Base-by-base conservation (phyloP, 176 grass and related monocot genomes). In the Oryza meyeriana region DNA sequence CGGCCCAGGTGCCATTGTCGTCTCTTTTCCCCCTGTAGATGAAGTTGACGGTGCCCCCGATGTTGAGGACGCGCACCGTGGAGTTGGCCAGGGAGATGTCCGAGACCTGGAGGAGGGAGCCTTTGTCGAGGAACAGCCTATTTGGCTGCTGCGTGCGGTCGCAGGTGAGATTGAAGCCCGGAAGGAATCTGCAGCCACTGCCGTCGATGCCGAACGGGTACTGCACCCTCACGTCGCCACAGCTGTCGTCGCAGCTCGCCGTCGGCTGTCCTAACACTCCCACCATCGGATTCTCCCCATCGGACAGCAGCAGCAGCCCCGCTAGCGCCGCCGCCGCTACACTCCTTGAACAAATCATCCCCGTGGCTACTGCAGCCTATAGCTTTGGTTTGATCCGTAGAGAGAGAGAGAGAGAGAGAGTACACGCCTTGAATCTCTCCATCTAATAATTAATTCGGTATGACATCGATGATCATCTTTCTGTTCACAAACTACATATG, bases 121-220 rank as follows among this genome's bases (percentile, higher is more conserved):
- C 59, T 12, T 6, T 24, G 50, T 79, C 64, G 63, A 81, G 2
- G 27, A 87, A 71, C 71, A 81, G 85, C 28, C 61, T n/a, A n/a
- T n/a, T n/a, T n/a, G 55, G 14, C 0, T 30, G 20, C 4, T n/a
- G 10, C 24, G 25, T 52, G 3, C 8, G 17, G 38, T 81, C 50
- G 85, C 78, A 81, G 28, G 64, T 76, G 85, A 86, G 84, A 1
- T 17, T 14, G 59, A 86, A 86, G 5, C 84, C 84, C 20, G 1
- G 6, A 32, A 40, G 33, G 20, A 8, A 86, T n/a, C n/a, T n/a
- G 69, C 76, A 86, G 8, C 69, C 58, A n/a, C n/a, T n/a, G 18
- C 3, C 0, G 18, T 33, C 2, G 69, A 86, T 40, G 61, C 84
- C 69, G 26, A 80, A 80, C 6, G 77, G 69, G 22, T 57, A 80